Conservation (phyloP, 768 basidiomycete species). For the Chalciporus chontae region DNA sequence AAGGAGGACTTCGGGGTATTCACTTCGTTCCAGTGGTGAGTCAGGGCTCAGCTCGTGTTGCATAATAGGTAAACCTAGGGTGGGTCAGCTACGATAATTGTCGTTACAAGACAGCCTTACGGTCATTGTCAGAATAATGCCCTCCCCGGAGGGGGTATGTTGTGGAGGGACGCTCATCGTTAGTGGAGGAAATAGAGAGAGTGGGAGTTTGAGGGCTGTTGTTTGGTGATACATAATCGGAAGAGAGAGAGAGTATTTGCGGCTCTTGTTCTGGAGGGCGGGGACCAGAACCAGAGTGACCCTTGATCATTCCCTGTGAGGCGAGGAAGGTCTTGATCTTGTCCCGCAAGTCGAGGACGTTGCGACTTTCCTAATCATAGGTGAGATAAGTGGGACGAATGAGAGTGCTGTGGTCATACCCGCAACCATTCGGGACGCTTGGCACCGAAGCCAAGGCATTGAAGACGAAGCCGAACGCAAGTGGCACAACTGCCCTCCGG, state of each 20-base stretch:
- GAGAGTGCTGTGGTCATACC: slow-evolving; percentile 37
- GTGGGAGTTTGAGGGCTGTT: slow-evolving; percentile 46
- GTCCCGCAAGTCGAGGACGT: slow-evolving; percentile 65
- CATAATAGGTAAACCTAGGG: slow-evolving; percentile 29
- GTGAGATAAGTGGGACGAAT: slow-evolving; percentile 8
- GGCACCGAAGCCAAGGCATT: slow-evolving; percentile 82
- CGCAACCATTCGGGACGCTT: slow-evolving; percentile 85
- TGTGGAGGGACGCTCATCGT: slow-evolving; percentile 35
- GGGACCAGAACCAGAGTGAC: slow-evolving; percentile 70
- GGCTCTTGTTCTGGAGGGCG: slow-evolving; percentile 55
- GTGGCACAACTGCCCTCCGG: slow-evolving; percentile 65
- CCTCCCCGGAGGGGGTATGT: slow-evolving; percentile 29
- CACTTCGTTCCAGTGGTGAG: slow-evolving; percentile 31
- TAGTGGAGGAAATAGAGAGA: slow-evolving; percentile 41
- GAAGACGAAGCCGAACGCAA: slow-evolving; percentile 74
- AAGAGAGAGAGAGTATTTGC: slow-evolving; percentile 48
- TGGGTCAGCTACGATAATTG: not conserved
- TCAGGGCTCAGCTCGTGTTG: slow-evolving; percentile 29
- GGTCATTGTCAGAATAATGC: slow-evolving; percentile 28
- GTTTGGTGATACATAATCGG: slow-evolving; percentile 38
- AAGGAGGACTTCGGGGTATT: slow-evolving; percentile 29
- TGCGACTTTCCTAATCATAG: slow-evolving; percentile 56
- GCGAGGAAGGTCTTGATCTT: slow-evolving; percentile 79
- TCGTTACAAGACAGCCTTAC: slow-evolving; percentile 13
- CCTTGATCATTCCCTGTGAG: slow-evolving; percentile 86